Base-by-base conservation (phyloP, 345 rosid species). In the Lepidium sativum region DNA sequence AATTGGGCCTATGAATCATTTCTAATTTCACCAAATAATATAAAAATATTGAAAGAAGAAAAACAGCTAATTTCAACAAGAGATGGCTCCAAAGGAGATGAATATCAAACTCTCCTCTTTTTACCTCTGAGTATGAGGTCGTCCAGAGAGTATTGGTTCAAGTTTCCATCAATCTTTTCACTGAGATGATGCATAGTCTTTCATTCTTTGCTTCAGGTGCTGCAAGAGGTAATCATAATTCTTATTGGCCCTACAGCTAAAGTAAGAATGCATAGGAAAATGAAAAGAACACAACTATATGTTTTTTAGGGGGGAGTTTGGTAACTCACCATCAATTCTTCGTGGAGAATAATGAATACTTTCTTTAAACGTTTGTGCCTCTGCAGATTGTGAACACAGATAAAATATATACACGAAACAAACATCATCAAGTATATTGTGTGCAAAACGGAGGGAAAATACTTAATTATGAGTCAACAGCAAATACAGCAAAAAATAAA, bases 311-410 rank as follows among this genome's bases (percentile, higher is more conserved):
- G n/a, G n/a, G n/a, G n/a, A n/a, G n/a, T n/a, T n/a, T n/a, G 4
- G 44, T 57, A 54, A 64, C 61, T 78, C 41, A 86, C 98, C 87
- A 73, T 72, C 59, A 92, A 78, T 67, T 92, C 98, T 70, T 79
- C 75, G 37, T 92, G 97, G 50, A 89, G 96, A 75, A 89, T 81
- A 39, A 81, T 1, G 35, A 92, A 92, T 72, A 87, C 79, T 77
- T 84, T 86, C 81, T 86, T 92, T 76, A 87, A 54, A 76, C 84
- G 82, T 73, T 79, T 87, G 76, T 87, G 94, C 63, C 79, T 84
- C 98, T 92, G 92, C 84, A 77, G 35, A 58, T 62, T 51, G 53
- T 48, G 14, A 8, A 27, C 15, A 57, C 35, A 68, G 8, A 49
- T 29, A 43, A 25, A n/a, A 65, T n/a, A n/a, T 52, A 33, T n/a